Conservation (phyloP, 306 rosid genomes). For the Vicia villosa region DNA sequence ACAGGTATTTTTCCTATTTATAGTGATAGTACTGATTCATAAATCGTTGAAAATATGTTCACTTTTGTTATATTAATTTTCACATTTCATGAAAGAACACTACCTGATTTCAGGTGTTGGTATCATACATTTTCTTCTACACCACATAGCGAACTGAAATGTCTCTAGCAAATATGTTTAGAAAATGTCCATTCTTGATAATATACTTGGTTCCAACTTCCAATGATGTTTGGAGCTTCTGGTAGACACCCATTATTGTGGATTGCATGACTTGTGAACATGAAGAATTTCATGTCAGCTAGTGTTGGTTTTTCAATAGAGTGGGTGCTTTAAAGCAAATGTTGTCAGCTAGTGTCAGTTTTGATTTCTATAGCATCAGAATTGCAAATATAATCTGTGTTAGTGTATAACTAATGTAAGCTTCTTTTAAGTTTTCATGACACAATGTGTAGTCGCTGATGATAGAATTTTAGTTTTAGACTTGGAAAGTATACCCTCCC, state of each 20-base stretch:
- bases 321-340: slow-evolving; percentile 8
- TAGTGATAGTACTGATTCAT: slow-evolving; percentile 3
- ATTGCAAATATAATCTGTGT: slow-evolving; percentile 11
- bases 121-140: too few species aligned
- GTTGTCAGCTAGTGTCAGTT: slow-evolving; percentile 5
- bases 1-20: slow-evolving; percentile 12
- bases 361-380: background rate
- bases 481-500: background rate
- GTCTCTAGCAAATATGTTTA: too few species aligned
- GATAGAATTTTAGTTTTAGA: slow-evolving; percentile 7
- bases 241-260: background rate
- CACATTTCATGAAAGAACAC: background rate
- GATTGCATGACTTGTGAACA: slow-evolving; percentile 28
- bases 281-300: background rate
- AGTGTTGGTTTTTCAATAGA: background rate
- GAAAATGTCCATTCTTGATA: background rate
- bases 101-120: background rate
- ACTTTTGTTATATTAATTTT: slow-evolving; percentile 10
- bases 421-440: slow-evolving; percentile 24
- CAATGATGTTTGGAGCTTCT: slow-evolving; percentile 13
- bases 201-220: slow-evolving; percentile 9
- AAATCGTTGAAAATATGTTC: background rate
- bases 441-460: background rate
- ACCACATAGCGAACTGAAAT: too few species aligned
- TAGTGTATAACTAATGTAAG: background rate